Evolutionary conservation across 2,329 filamentous ascomycete genomes (phyloP).

Genomic region (Talaromyces funiculosus): DNA sequence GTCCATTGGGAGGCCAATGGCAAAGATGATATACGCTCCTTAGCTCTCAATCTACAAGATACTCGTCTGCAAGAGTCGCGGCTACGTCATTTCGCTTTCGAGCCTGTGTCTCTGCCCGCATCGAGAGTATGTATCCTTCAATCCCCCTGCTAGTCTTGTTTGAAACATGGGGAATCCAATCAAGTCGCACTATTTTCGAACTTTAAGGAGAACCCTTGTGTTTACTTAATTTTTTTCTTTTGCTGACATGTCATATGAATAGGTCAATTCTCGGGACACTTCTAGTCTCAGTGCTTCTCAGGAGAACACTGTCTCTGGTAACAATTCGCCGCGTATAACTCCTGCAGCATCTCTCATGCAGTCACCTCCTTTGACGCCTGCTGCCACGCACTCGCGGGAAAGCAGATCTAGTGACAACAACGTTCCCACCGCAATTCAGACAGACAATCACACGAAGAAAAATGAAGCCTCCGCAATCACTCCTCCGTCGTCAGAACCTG

Average conservation of each 20-base stretch:
- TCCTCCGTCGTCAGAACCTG: constrained; percentile 50
- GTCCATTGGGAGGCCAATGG: constrained; percentile 36
- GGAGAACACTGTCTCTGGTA: constrained; percentile 56
- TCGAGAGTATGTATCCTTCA: constrained; percentile 34
- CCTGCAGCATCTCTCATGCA: constrained; percentile 67
- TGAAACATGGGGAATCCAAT: neutral
- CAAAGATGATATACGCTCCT: constrained; percentile 61
- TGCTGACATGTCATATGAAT: constrained; percentile 8
- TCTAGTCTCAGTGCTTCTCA: constrained; percentile 55
- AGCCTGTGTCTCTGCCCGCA: constrained; percentile 77
- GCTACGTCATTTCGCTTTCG: constrained; percentile 81
- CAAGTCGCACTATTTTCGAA: neutral
- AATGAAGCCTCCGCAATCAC: constrained; percentile 41
- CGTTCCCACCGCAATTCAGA: constrained; percentile 24
- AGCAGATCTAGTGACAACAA: constrained; percentile 32
- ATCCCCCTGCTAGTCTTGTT: neutral
- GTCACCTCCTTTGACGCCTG: constrained; percentile 83
- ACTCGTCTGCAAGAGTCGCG: constrained; percentile 73
- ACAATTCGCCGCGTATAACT: constrained; percentile 61
- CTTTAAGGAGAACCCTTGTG: neutral
- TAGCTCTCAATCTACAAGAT: constrained; percentile 67
- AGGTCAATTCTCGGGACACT: constrained; percentile 45
- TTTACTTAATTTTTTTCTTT: neutral
- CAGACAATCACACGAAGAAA: constrained; percentile 26
- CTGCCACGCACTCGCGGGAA: constrained; percentile 63